Evolutionary conservation across 176 grass and related monocot genomes (phyloP).

Genomic region (Olyra latifolia): DNA sequence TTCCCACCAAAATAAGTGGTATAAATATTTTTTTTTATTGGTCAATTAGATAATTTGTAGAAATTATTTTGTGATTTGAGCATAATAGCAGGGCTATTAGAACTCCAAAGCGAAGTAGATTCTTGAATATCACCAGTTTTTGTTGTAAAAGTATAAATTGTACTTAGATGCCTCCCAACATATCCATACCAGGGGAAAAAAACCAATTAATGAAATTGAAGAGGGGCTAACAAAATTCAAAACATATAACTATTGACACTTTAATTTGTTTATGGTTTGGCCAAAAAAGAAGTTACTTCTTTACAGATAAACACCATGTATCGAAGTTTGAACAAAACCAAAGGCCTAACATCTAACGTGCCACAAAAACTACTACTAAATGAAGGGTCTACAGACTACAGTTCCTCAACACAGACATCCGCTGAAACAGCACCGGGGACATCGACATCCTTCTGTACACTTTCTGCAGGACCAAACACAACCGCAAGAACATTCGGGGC

Average conservation of each 20-base stretch:
- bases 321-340: neutral
- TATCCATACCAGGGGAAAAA: too few relatives aligned
- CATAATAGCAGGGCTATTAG: too few relatives aligned
- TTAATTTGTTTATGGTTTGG: neutral
- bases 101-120: too few relatives aligned
- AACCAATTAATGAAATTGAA: too few relatives aligned
- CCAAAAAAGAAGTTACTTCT: neutral
- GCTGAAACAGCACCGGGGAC: slow-evolving; percentile 53
- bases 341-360: neutral
- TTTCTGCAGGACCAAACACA: slow-evolving; percentile 78
- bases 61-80: too few relatives aligned
- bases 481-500: slow-evolving; percentile 75
- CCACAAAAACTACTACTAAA: neutral
- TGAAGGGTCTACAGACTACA: neutral
- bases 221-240: neutral
- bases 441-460: slow-evolving; percentile 52
- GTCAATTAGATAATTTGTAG: too few relatives aligned
- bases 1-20: too few relatives aligned
- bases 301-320: slow-evolving; percentile 26
- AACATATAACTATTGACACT: neutral
- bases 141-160: too few relatives aligned
- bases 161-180: too few relatives aligned
- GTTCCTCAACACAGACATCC: slow-evolving; percentile 56
- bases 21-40: too few relatives aligned
- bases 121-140: too few relatives aligned